Evolutionary conservation across 805 yeast genomes (phyloP).

Genomic region (Pichia insulana): DNA sequence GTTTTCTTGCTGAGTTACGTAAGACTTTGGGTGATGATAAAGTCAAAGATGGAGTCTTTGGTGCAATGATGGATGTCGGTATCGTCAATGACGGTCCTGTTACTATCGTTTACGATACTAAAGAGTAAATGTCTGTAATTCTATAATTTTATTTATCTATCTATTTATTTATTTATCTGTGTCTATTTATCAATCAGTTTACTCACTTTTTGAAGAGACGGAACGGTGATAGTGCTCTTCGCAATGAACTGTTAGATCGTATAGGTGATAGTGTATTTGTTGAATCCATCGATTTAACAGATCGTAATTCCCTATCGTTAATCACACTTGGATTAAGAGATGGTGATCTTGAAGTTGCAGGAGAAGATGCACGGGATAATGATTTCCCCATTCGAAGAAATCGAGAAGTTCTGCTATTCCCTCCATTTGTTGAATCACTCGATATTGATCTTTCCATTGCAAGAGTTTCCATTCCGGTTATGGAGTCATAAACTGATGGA

Average conservation of each 20-base stretch:
- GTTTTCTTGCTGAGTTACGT: slow-evolving; percentile 41
- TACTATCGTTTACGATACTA: slow-evolving; percentile 75
- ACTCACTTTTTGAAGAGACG: slow-evolving; percentile 13
- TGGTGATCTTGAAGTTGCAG: not conserved
- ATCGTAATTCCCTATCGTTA: not conserved
- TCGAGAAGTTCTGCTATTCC: slow-evolving; percentile 13
- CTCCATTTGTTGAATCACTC: not conserved
- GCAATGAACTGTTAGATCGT: slow-evolving; percentile 19
- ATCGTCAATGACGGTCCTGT: slow-evolving; percentile 91
- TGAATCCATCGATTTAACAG: not conserved
- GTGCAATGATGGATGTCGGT: slow-evolving; percentile 95
- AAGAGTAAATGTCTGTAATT: slow-evolving; percentile 20
- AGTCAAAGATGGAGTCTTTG: slow-evolving; percentile 85
- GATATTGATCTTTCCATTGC: slow-evolving; percentile 10
- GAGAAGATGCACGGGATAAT: slow-evolving; percentile 9
- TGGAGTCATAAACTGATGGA: slow-evolving; percentile 14
- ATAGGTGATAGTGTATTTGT: slow-evolving; percentile 7
- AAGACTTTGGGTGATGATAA: slow-evolving; percentile 40
- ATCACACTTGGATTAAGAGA: not conserved
- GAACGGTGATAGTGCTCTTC: slow-evolving; percentile 26
- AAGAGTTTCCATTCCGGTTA: not conserved
- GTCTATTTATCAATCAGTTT: not conserved
- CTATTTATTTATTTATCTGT: not conserved
- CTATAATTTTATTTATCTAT: not conserved
- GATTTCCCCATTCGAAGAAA: slow-evolving; percentile 18